phyloP scores from a whole-genome alignment of 306 rosid genomes.

The Rosa rugosa region DNA sequence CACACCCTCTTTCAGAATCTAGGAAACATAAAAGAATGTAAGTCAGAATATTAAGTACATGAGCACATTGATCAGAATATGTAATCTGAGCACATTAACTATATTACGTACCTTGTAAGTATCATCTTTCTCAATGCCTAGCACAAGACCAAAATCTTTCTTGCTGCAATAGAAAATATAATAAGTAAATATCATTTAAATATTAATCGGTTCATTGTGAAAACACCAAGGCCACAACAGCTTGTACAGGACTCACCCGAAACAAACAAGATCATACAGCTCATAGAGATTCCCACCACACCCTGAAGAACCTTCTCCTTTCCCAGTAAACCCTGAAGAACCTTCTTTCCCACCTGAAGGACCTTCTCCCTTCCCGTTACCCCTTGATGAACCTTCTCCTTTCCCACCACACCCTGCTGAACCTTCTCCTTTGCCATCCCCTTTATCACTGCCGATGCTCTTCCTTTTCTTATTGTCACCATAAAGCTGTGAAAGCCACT shows the following conservation, averaged over 20 bases:
- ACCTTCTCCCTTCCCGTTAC: constrained; percentile 55
- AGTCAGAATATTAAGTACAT: not conserved
- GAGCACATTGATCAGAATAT: not conserved
- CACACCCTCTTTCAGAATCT: constrained; percentile 76
- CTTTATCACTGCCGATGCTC: constrained; percentile 44
- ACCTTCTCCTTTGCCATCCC: constrained; percentile 62
- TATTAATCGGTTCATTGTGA: not conserved
- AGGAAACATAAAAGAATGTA: constrained; percentile 21
- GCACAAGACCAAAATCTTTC: constrained; percentile 83
- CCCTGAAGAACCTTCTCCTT: constrained; percentile 48
- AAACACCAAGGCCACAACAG: constrained; percentile 22
- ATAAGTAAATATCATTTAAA: constrained; percentile 8
- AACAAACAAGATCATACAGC: constrained; percentile 76
- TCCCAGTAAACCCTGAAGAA: constrained; percentile 32
- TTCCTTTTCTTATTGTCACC: constrained; percentile 65
- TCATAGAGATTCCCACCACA: constrained; percentile 52
- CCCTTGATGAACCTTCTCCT: constrained; percentile 41
- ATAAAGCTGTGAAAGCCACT: constrained; percentile 90
- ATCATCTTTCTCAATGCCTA: constrained; percentile 80
- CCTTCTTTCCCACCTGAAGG: constrained; percentile 24
- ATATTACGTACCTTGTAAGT: constrained; percentile 65
- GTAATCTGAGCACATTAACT: constrained; percentile 5
- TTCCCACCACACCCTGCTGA: constrained; percentile 11
- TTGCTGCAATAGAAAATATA: constrained; percentile 52
- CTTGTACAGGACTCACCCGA: constrained; percentile 62